A percentile compares a stretch with the other conserved stretches of the same genome.
These are phyloP conservation scores for Salix udensis DNA, from an alignment of 345 rosid species.

Conservation along the genomic window DNA sequence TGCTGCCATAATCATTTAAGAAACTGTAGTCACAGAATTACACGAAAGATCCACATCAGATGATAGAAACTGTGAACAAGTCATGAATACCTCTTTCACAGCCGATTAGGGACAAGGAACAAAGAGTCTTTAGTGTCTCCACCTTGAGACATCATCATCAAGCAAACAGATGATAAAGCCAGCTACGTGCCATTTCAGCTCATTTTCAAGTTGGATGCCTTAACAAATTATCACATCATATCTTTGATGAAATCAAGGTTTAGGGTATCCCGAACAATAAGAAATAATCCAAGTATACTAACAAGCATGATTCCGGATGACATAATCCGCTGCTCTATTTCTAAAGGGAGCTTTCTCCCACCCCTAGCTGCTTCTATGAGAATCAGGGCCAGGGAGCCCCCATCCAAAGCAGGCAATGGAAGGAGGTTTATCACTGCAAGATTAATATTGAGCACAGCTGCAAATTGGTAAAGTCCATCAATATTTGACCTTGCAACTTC, in stretches of 20 bases:
- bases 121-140: conserved; percentile 1
- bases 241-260: conserved; percentile 81
- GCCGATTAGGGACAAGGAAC: conserved; percentile 11
- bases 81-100: conserved; percentile 19
- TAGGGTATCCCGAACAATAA: conserved; percentile 79
- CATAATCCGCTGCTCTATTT: conserved; percentile 83
- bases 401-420: conserved; percentile 91
- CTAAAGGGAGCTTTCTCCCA: conserved; percentile 85
- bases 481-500: conserved; percentile 94
- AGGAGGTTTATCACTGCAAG: conserved; percentile 87
- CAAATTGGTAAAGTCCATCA: conserved; percentile 86
- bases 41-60: conserved; percentile 5
- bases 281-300: conserved; percentile 71
- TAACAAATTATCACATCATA: conserved; percentile 46
- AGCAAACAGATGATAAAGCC: not conserved
- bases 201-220: conserved; percentile 5
- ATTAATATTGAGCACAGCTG: conserved; percentile 77
- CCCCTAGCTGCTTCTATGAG: conserved; percentile 82
- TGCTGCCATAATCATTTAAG: conserved; percentile 8
- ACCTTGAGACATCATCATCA: conserved; percentile 7
- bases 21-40: conserved; percentile 20
- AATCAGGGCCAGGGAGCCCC: conserved; percentile 87
- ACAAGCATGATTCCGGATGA: conserved; percentile 88
- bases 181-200: not conserved
- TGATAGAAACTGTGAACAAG: conserved; percentile 5